These are phyloP conservation scores for Cystofilobasidium capitatum DNA, from an alignment of 768 basidiomycete genomes.

Conservation along the genomic window DNA sequence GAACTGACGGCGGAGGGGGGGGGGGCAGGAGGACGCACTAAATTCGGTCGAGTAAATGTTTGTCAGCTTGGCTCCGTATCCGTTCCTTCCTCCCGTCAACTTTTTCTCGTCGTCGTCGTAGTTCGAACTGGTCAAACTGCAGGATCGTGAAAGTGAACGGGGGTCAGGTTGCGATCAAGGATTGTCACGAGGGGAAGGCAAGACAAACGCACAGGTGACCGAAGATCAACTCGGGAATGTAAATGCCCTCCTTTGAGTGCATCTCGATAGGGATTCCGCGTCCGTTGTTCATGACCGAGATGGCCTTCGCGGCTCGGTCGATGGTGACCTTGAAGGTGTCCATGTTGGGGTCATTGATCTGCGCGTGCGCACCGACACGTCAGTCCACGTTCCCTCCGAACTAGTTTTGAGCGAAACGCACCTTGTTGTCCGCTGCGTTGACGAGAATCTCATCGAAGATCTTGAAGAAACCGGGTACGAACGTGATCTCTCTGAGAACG, in stretches of 20 bases:
- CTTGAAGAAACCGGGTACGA: constrained; percentile 97
- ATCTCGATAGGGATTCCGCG: constrained; percentile 94
- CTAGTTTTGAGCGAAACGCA: no score
- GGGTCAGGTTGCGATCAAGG: neutral
- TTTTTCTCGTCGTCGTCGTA: constrained; percentile 99
- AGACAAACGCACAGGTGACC: constrained; percentile 55
- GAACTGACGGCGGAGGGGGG: neutral
- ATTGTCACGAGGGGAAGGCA: neutral
- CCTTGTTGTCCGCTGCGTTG: constrained; percentile 99
- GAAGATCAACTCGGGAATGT: constrained; percentile 95
- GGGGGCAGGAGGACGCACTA: constrained; percentile 39
- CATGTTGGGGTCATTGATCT: constrained; percentile 92
- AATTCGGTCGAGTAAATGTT: constrained; percentile 98
- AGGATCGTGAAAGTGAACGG: neutral
- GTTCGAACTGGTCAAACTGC: constrained; percentile 73
- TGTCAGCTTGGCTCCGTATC: constrained; percentile 94
- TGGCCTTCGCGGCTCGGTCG: constrained; percentile 68
- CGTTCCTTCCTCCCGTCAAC: constrained; percentile 94
- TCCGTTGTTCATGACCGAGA: constrained; percentile 93
- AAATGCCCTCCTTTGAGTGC: constrained; percentile 82
- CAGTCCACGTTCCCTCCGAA: neutral
- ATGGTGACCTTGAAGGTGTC: constrained; percentile 81
- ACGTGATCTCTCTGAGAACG: constrained; percentile 48
- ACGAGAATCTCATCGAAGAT: constrained; percentile 98
- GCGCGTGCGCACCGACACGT: neutral